Evolutionary conservation across 805 yeast genomes (phyloP), one percentile per base, ranked within the genome.

Genomic region (Candida rishiriensis): DNA sequence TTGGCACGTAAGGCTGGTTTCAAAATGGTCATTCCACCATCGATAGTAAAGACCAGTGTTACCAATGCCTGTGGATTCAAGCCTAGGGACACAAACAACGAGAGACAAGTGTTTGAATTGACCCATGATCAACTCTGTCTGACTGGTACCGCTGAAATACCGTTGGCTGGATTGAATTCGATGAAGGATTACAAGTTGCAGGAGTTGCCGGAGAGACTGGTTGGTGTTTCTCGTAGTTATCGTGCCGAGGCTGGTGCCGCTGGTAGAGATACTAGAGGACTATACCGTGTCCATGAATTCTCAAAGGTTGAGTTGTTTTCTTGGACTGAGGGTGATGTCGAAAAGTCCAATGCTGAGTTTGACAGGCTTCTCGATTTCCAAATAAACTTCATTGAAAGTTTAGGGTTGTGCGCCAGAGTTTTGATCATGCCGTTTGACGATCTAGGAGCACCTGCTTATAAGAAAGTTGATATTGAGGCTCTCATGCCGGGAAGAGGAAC

Each of bases 191-290:
- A 59, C 21, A 45, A 49, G 7, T 32, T 28, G 32, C 37, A 57
- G 1, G 64, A 70, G 0, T 66, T 79, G 6, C 89, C 95, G 0
- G 50, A 69, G 12, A 81, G 77, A 54, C 69, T 78, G 28, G 93
- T 81, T 11, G 99, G 97, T 1, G 72, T 88, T 1, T 84, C 95
- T 42, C 72, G 97, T 50, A 79, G 96, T 49, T 93, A 82, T 59
- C 72, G 99, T 49, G 96, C 97, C 0, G 99, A 93, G 61, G 99
- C 99, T 0, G 99, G 98, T 2, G 93, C 98, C 1, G 76, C 96
- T 44, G 99, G 99, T 2, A 79, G 78, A 51, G 97, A 88, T 52
- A 88, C 97, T 0, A 81, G 83, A 54, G 99, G 99, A 0, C 69
- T 93, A 1, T 93, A 93, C 55, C 71, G 99, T 36, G 97, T 93